Base-by-base conservation (phyloP, 192 early-diverging fungal species). In the Gigaspora rosea region DNA sequence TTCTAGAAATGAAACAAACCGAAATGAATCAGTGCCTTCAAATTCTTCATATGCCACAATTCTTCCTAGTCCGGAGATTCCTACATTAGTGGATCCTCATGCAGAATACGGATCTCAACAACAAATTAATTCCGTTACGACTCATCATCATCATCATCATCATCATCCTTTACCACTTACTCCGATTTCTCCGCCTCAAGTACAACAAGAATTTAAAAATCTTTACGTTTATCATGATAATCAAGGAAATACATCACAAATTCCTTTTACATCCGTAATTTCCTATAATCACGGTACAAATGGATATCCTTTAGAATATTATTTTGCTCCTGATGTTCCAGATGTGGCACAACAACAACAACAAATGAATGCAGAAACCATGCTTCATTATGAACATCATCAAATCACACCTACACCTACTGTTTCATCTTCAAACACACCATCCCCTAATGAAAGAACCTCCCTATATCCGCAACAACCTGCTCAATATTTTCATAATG, bases 301-400 rank as follows among this genome's bases (percentile, higher is more conserved):
- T n/a, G n/a, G n/a, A n/a, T n/a, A 46, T 58, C 3, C 33, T 47
- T 51, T 69, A 22, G 69, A 71, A 41, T 58, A 52, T 33, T 73
- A 54, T 20, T 27, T 54, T 22, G 36, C 66, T 41, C 63, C 75
- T 8, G 75, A 76, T 41, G 52, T 76, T 54, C 75, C 75, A 8
- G 75, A 76, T 41, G 75, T 76, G 49, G 62, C 8, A 35, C 48
- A 67, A 67, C 48, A 52, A 46, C 63, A 64, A n/a, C 75, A 67
- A 8, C 75, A 76, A n/a, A 56, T 66, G 61, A 41, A 67, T 3
- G 50, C 48, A 9, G 75, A 76, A n/a, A 47, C 41, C 3, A 63
- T 66, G 61, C 63, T 76, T 48, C 73, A 75, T 66, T 48, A 76
- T n/a, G 52, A 52, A 10, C 47, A 32, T n/a, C 50, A 61, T 49